These are phyloP conservation scores for Cyclotella cryptica DNA, from an alignment of 108 stramenopile genomes.

Conservation along the genomic window DNA sequence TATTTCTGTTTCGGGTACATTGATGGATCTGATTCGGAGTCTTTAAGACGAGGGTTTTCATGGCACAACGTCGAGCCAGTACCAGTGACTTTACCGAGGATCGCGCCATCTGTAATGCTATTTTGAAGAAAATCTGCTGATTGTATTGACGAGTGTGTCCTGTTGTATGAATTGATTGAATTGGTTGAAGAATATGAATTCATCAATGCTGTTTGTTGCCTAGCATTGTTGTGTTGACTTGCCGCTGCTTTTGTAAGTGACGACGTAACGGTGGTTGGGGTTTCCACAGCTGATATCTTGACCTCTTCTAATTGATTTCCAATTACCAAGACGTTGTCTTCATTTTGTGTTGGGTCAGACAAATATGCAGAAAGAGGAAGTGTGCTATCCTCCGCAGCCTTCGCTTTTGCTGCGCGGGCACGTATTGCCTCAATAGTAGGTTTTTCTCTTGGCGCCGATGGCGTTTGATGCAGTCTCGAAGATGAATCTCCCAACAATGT, in stretches of 20 bases:
- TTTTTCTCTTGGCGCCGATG: slow-evolving; percentile 27
- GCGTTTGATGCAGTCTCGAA: background rate
- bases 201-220: background rate
- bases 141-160: background rate
- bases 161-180: background rate
- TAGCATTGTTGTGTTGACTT: background rate
- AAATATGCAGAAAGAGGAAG: background rate
- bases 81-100: too few relatives aligned
- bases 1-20: too few relatives aligned
- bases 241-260: background rate
- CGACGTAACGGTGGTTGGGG: background rate
- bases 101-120: background rate
- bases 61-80: too few relatives aligned
- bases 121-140: background rate
- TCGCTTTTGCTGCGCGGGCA: slow-evolving; percentile 19
- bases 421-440: slow-evolving; percentile 29
- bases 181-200: background rate
- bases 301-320: background rate
- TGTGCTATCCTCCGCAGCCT: slow-evolving; percentile 7
- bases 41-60: too few relatives aligned
- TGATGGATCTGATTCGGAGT: too few relatives aligned
- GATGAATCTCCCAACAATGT: background rate
- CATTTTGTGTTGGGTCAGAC: background rate
- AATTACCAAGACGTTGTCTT: background rate
- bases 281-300: slow-evolving; percentile 1